These are phyloP conservation scores for Termitomyces sp. DNA, from an alignment of 768 basidiomycete genomes.

Conservation along the genomic window DNA sequence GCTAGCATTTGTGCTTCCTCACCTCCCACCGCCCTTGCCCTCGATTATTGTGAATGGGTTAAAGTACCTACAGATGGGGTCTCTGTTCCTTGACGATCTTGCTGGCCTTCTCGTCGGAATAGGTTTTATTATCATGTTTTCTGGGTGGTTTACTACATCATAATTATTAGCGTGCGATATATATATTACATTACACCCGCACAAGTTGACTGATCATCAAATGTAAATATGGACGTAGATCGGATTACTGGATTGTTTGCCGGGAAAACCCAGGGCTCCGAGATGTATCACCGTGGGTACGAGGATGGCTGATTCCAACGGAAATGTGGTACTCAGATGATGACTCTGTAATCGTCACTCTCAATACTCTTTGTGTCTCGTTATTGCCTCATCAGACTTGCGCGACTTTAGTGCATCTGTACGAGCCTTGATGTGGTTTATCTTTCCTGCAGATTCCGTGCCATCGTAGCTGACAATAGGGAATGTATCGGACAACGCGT, in stretches of 20 bases:
- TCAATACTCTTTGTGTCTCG: too few species aligned
- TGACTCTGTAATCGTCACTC: too few species aligned
- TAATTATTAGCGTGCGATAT: constrained; percentile 5
- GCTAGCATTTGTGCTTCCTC: constrained; percentile 53
- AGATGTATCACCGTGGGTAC: too few species aligned
- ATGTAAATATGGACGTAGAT: not conserved
- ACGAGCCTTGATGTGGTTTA: not conserved
- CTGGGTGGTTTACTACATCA: constrained; percentile 36
- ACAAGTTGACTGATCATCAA: not conserved
- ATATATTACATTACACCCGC: not conserved
- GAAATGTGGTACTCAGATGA: too few species aligned
- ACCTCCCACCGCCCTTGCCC: constrained; percentile 61
- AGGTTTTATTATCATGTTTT: constrained; percentile 56
- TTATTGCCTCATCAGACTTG: too few species aligned
- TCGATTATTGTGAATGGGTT: constrained; percentile 56
- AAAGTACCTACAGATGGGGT: constrained; percentile 66
- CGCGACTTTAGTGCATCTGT: too few species aligned
- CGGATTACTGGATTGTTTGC: too few species aligned
- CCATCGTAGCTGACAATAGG: not conserved
- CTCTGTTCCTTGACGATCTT: constrained; percentile 66
- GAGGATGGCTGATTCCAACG: too few species aligned
- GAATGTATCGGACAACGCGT: not conserved
- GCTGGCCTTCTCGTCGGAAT: constrained; percentile 67
- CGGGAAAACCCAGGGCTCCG: too few species aligned
- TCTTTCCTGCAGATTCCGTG: not conserved